Conservation (phyloP, 2,329 filamentous ascomycete genomes). For the Reticulascus tulasneorum region DNA sequence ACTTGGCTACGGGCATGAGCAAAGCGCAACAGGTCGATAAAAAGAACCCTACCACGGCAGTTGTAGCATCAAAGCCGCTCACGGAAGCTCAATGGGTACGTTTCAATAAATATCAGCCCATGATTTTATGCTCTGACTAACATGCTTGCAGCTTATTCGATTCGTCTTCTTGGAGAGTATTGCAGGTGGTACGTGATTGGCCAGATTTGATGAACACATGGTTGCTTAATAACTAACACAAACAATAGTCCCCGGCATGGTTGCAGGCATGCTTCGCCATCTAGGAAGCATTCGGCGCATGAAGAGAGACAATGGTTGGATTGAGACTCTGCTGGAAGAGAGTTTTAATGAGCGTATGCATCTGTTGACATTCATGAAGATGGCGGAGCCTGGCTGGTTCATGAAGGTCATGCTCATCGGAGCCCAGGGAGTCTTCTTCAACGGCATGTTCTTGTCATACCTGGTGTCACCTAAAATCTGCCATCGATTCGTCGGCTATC, state of each 20-base stretch:
- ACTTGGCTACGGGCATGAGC: constrained; percentile 69
- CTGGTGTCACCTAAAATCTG: constrained; percentile 81
- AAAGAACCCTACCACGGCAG: constrained; percentile 50
- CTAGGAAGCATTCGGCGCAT: constrained; percentile 78
- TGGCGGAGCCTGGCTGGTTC: constrained; percentile 71
- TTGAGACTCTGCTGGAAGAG: constrained; percentile 86
- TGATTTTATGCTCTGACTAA: constrained; percentile 13
- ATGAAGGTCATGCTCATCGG: constrained; percentile 90
- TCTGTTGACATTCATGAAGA: constrained; percentile 86
- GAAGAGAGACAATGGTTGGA: constrained; percentile 94
- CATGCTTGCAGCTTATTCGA: constrained; percentile 56
- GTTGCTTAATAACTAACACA: no score
- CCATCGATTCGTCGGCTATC: constrained; percentile 93
- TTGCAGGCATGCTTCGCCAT: constrained; percentile 90
- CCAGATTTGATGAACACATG: background rate
- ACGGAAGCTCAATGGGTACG: constrained; percentile 79
- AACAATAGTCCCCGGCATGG: constrained; percentile 78
- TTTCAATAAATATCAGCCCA: no score
- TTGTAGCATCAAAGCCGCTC: constrained; percentile 55
- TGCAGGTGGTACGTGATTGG: constrained; percentile 51
- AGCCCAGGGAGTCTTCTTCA: constrained; percentile 96
- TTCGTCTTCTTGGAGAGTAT: constrained; percentile 95
- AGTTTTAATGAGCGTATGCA: constrained; percentile 95
- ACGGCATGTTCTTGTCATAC: constrained; percentile 85
- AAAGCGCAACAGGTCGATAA: constrained; percentile 68